phyloP scores from a whole-genome alignment of 106 monocot genomes.

The Amphibolis antarctica region DNA sequence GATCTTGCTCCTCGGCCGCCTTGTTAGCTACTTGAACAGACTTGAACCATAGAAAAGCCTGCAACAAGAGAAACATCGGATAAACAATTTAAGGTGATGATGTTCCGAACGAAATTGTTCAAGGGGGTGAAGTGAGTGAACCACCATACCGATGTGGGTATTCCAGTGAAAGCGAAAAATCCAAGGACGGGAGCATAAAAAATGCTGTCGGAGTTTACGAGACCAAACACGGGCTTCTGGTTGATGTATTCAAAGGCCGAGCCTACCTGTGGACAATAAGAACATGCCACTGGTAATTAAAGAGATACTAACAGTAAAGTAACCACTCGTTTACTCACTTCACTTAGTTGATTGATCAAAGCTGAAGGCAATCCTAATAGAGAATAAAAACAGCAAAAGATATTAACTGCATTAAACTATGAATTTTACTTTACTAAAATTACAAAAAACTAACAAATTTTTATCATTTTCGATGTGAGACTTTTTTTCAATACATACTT shows the following conservation, averaged over 20 bases:
- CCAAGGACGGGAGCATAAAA: slow-evolving; percentile 86
- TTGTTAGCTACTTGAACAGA: slow-evolving; percentile 83
- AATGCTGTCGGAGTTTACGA: slow-evolving; percentile 55
- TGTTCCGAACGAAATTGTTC: not conserved
- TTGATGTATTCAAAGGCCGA: slow-evolving; percentile 81
- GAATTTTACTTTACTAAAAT: too few species aligned
- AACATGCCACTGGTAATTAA: not conserved
- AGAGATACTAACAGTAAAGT: not conserved
- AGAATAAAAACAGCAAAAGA: too few species aligned
- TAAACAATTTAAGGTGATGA: not conserved
- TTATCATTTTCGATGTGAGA: too few species aligned
- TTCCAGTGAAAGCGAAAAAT: slow-evolving; percentile 77
- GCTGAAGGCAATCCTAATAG: too few species aligned
- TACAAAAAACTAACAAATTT: too few species aligned
- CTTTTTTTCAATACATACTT: too few species aligned
- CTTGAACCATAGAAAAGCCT: slow-evolving; percentile 90
- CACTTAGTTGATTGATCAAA: too few species aligned
- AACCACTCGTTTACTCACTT: not conserved
- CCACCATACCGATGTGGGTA: slow-evolving; percentile 67
- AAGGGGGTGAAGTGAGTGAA: not conserved
- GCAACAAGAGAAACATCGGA: slow-evolving; percentile 3
- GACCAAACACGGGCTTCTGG: slow-evolving; percentile 77
- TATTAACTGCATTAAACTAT: too few species aligned
- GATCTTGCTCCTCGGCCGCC: slow-evolving; percentile 84
- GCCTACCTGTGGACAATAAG: slow-evolving; percentile 40